Conservation (phyloP, 2,329 filamentous ascomycete species). For the Xylariomycetidae sp. region DNA sequence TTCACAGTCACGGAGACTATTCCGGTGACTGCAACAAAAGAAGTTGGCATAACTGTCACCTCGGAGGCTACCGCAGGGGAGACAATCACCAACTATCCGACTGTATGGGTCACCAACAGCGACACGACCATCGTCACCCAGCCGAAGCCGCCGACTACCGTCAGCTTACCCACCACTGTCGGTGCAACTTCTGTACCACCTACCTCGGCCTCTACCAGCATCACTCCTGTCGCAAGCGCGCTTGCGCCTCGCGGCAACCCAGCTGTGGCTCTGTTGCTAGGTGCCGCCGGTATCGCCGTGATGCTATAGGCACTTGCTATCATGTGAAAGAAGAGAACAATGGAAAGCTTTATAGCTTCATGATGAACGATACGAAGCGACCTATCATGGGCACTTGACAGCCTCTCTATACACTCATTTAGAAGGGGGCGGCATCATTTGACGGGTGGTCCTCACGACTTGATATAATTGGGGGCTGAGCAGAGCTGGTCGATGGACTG, state of each 20-base stretch:
- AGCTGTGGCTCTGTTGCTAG: slow-evolving; percentile 20
- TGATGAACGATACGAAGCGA: too few relatives aligned
- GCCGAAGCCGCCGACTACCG: slow-evolving; percentile 15
- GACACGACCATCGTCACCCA: slow-evolving; percentile 29
- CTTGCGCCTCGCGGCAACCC: slow-evolving; percentile 13
- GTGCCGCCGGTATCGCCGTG: slow-evolving; percentile 22
- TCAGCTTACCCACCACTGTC: slow-evolving; percentile 1
- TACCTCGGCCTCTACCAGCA: slow-evolving; percentile 1
- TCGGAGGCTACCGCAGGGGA: slow-evolving; percentile 27
- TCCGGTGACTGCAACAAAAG: slow-evolving; percentile 34
- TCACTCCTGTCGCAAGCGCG: slow-evolving; percentile 7
- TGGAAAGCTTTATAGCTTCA: too few relatives aligned
- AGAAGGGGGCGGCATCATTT: too few relatives aligned
- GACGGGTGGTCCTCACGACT: too few relatives aligned
- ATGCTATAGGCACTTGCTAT: too few relatives aligned
- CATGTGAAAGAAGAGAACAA: background rate
- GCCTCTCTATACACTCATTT: too few relatives aligned
- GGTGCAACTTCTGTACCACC: slow-evolving; percentile 1
- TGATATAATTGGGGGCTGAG: too few relatives aligned
- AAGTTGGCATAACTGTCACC: slow-evolving; percentile 36
- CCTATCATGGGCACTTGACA: too few relatives aligned
- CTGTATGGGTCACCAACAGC: slow-evolving; percentile 26
- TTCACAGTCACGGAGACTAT: slow-evolving; percentile 33
- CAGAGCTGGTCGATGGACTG: too few relatives aligned
- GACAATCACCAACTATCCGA: slow-evolving; percentile 31